These are phyloP conservation scores for Colletotrichum chrysophilum DNA, from an alignment of 2,329 filamentous ascomycete species.

Conservation along the genomic window DNA sequence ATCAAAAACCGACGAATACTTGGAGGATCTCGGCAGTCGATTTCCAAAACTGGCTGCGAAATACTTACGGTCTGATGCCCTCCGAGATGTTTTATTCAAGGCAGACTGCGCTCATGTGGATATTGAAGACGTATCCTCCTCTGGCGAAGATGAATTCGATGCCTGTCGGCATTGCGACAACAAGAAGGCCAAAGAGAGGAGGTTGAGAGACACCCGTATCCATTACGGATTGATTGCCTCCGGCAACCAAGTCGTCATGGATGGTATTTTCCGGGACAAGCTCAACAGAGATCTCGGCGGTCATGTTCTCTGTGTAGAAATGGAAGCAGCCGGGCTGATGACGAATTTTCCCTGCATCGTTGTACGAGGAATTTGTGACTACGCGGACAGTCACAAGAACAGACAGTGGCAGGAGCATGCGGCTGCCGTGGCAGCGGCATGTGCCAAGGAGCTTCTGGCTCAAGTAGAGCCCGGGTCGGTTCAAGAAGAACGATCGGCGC, in stretches of 20 bases:
- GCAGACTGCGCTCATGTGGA: slow-evolving; percentile 3
- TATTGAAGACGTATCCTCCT: not conserved
- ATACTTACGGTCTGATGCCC: not conserved
- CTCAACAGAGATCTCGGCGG: slow-evolving; percentile 26
- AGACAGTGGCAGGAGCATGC: slow-evolving; percentile 41
- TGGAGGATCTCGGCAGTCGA: slow-evolving; percentile 6
- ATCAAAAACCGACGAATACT: not conserved
- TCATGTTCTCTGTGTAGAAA: slow-evolving; percentile 29
- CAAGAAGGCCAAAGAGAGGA: not conserved
- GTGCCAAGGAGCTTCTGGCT: slow-evolving; percentile 25
- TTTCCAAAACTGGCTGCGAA: not conserved
- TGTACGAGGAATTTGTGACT: slow-evolving; percentile 45
- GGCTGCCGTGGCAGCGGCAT: slow-evolving; percentile 35
- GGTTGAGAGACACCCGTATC: not conserved
- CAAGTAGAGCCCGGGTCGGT: not conserved
- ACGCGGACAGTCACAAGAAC: slow-evolving; percentile 43
- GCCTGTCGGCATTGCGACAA: not conserved
- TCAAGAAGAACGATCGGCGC: not conserved
- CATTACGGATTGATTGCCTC: slow-evolving; percentile 35
- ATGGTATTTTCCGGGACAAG: slow-evolving; percentile 32
- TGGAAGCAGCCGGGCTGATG: slow-evolving; percentile 33
- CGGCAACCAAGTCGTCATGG: slow-evolving; percentile 40
- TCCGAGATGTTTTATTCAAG: slow-evolving; percentile 17
- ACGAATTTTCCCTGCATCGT: slow-evolving; percentile 35
- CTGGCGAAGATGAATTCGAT: accelerated